These are phyloP conservation scores for Solanum appendiculatum DNA, from an alignment of 257 asterid species.

Conservation along the genomic window DNA sequence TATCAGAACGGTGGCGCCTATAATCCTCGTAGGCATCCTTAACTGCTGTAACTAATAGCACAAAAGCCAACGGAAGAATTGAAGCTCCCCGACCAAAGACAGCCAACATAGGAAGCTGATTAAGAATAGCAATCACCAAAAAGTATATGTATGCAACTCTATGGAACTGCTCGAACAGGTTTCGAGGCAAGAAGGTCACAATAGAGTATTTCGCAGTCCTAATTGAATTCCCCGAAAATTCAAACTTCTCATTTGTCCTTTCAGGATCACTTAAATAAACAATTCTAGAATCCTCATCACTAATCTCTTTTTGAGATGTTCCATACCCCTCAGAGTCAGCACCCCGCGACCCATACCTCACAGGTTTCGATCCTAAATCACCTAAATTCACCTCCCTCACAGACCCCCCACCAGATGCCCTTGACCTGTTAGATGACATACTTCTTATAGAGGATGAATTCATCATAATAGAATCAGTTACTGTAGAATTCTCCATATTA, in stretches of 20 bases:
- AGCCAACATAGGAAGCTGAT: constrained; percentile 96
- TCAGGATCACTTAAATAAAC: constrained; percentile 63
- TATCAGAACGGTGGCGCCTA: constrained; percentile 85
- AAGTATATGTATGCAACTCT: constrained; percentile 92
- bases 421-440: constrained; percentile 41
- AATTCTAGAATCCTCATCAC: constrained; percentile 79
- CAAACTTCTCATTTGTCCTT: constrained; percentile 54
- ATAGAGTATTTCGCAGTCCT: constrained; percentile 68
- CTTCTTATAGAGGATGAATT: constrained; percentile 46
- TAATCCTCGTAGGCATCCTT: constrained; percentile 90
- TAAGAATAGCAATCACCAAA: constrained; percentile 85
- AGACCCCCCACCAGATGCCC: constrained; percentile 45
- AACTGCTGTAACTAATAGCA: constrained; percentile 80
- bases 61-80: constrained; percentile 71
- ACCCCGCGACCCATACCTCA: constrained; percentile 68
- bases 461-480: constrained; percentile 21
- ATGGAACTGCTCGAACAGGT: constrained; percentile 92
- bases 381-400: constrained; percentile 52
- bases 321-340: constrained; percentile 64
- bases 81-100: constrained; percentile 97
- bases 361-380: constrained; percentile 44
- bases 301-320: constrained; percentile 73
- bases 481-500: constrained; percentile 23
- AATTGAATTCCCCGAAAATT: constrained; percentile 65
- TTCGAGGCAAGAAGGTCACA: constrained; percentile 81